These are phyloP conservation scores for Exophiala aquamarina DNA, from an alignment of 2,329 filamentous ascomycete species.

Conservation along the genomic window DNA sequence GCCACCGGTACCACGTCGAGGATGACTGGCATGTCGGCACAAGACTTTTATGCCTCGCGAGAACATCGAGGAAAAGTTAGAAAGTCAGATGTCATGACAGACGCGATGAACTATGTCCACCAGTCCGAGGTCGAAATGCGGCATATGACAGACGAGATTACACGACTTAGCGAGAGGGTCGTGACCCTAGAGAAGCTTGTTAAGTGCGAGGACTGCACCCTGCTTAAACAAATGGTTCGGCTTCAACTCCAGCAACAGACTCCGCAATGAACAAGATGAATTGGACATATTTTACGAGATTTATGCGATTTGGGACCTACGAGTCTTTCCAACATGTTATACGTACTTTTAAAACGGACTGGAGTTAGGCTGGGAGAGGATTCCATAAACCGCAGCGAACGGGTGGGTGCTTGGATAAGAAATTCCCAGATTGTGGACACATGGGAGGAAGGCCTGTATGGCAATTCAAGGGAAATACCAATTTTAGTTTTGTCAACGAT, in stretches of 20 bases:
- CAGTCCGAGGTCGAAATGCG: slow-evolving; percentile 24
- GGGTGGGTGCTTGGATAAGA: no score
- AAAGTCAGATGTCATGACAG: slow-evolving; percentile 27
- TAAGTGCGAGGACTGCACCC: slow-evolving; percentile 22
- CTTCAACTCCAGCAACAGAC: slow-evolving; percentile 14
- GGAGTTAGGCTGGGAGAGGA: no score
- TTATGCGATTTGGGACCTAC: no score
- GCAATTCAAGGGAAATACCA: no score
- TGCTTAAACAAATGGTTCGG: slow-evolving; percentile 22
- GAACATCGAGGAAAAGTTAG: slow-evolving; percentile 22
- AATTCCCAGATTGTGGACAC: no score
- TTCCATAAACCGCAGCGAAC: no score
- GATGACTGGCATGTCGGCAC: slow-evolving; percentile 6
- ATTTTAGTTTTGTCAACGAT: no score
- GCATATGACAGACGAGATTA: slow-evolving; percentile 26
- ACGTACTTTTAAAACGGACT: no score
- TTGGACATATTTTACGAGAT: background rate
- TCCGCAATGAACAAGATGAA: background rate
- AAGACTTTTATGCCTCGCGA: slow-evolving; percentile 14
- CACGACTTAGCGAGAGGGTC: slow-evolving; percentile 20
- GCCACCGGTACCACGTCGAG: slow-evolving; percentile 14
- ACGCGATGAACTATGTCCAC: slow-evolving; percentile 27
- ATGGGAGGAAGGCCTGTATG: no score
- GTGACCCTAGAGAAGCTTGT: slow-evolving; percentile 22
- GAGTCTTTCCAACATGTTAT: no score